Conservation (phyloP, 768 basidiomycete genomes). For the Tulasnella sp. region DNA sequence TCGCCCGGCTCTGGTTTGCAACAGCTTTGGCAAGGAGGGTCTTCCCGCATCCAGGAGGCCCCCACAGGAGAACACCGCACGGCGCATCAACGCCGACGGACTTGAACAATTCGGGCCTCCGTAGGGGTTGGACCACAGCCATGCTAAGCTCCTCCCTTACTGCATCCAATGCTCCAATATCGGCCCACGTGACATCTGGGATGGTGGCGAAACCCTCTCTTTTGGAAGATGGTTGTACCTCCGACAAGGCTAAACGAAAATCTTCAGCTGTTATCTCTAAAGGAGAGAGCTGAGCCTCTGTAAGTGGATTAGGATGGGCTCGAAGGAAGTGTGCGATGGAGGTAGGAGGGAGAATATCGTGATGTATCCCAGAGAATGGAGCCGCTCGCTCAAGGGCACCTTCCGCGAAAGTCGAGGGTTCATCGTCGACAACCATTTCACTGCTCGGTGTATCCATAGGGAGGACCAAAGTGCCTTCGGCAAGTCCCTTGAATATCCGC, state of each 20-base stretch:
- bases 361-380: conserved; percentile 42
- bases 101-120: conserved; percentile 81
- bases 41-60: conserved; percentile 97
- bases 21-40: conserved; percentile 97
- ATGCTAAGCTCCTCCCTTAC: conserved; percentile 91
- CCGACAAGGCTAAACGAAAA: conserved; percentile 73
- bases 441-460: conserved; percentile 43
- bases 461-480: conserved; percentile 59
- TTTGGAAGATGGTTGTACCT: conserved; percentile 93
- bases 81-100: conserved; percentile 86
- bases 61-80: conserved; percentile 96
- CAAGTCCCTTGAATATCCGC: conserved; percentile 79
- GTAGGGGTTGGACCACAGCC: conserved; percentile 95
- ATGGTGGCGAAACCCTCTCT: conserved; percentile 98
- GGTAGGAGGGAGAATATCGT: conserved; percentile 47
- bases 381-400: conserved; percentile 16
- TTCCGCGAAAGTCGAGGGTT: conserved; percentile 28
- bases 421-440: conserved; percentile 41
- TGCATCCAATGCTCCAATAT: conserved; percentile 85
- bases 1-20: conserved; percentile 91
- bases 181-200: conserved; percentile 91
- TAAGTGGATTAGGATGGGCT: conserved; percentile 78
- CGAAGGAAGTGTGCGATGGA: conserved; percentile 89
- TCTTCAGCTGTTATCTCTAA: conserved; percentile 78
- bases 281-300: conserved; percentile 70